Percentiles rank a stretch among this genome's conserved stretches.
These are phyloP conservation scores for Sclerotinia nivalis DNA, from an alignment of 2,329 filamentous ascomycete species.

Conservation along the genomic window DNA sequence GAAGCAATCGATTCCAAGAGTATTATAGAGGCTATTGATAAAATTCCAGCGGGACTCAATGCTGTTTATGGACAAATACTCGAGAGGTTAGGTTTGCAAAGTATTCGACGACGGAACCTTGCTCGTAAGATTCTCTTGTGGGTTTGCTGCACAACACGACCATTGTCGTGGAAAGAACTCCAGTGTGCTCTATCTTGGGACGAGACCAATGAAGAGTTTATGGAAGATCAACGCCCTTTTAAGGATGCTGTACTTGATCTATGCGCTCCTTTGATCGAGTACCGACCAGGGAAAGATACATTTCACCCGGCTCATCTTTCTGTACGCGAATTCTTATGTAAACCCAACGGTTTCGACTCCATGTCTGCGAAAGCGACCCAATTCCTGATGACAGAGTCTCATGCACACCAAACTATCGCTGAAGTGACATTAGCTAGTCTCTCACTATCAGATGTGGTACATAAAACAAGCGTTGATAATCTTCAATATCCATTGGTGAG, in stretches of 20 bases:
- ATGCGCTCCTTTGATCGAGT: constrained; percentile 19
- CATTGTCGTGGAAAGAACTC: constrained; percentile 17
- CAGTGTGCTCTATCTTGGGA: constrained; percentile 21
- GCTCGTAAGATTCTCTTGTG: constrained; percentile 10
- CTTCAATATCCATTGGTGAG: constrained; percentile 8
- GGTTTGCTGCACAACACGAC: constrained; percentile 20
- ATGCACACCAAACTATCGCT: constrained; percentile 12
- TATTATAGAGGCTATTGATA: constrained; percentile 14
- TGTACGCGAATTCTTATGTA: constrained; percentile 13
- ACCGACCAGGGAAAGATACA: constrained; percentile 12
- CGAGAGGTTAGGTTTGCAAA: constrained; percentile 12
- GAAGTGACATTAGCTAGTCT: constrained; percentile 11
- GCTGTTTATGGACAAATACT: constrained; percentile 19
- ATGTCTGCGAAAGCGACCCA: constrained; percentile 20
- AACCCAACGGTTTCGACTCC: constrained; percentile 1
- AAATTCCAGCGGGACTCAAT: constrained; percentile 13
- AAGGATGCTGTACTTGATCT: constrained; percentile 19
- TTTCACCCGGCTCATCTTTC: constrained; percentile 6
- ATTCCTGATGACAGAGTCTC: constrained; percentile 19
- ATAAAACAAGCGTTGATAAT: background rate
- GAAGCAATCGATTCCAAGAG: constrained; percentile 19
- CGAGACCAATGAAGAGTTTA: background rate
- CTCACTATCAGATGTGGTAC: background rate
- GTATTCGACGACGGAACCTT: constrained; percentile 16
- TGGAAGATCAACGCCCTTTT: constrained; percentile 14